Percentiles rank a stretch among this genome's conserved stretches.
Evolutionary conservation across 1,284 basidiomycete genomes (phyloP).

Genomic region (Boletus hoseneyae): DNA sequence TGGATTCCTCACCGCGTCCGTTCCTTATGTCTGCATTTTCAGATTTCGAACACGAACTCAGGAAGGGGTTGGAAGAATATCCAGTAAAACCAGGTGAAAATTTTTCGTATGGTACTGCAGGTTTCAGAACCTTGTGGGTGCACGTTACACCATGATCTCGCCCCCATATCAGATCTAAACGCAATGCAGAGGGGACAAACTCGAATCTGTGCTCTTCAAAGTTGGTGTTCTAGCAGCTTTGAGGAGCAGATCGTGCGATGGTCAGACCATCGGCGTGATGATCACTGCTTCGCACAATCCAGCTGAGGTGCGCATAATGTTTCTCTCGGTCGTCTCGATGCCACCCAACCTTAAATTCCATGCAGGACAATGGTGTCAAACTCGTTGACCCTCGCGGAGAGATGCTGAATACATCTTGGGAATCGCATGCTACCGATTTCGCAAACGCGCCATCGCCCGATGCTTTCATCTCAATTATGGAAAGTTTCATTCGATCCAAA

Average conservation of each 20-base stretch:
- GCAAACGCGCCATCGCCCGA: conserved; percentile 81
- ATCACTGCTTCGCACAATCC: conserved; percentile 99
- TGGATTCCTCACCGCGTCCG: not conserved
- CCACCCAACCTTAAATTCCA: not conserved
- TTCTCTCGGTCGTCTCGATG: not conserved
- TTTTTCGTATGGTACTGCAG: conserved; percentile 93
- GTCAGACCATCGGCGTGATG: conserved; percentile 96
- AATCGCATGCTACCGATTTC: conserved; percentile 82
- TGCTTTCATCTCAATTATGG: conserved; percentile 68
- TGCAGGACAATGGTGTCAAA: conserved; percentile 97
- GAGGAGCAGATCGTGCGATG: conserved; percentile 86
- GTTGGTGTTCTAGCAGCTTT: conserved; percentile 90
- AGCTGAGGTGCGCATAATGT: conserved; percentile 62
- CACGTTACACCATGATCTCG: conserved; percentile 1
- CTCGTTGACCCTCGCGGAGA: conserved; percentile 98
- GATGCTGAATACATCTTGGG: conserved; percentile 98
- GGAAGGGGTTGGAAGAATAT: conserved; percentile 52
- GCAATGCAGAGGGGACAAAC: conserved; percentile 60
- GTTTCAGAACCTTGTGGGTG: conserved; percentile 90
- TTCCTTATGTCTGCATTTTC: conserved; percentile 42
- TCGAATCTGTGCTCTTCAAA: conserved; percentile 94
- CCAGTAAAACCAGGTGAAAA: conserved; percentile 59
- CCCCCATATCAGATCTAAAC: conserved; percentile 19
- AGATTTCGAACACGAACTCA: conserved; percentile 34
- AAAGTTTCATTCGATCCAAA: conserved; percentile 59